phyloP scores from a whole-genome alignment of 352 stramenopile genomes.

The Albugo laibachii region DNA sequence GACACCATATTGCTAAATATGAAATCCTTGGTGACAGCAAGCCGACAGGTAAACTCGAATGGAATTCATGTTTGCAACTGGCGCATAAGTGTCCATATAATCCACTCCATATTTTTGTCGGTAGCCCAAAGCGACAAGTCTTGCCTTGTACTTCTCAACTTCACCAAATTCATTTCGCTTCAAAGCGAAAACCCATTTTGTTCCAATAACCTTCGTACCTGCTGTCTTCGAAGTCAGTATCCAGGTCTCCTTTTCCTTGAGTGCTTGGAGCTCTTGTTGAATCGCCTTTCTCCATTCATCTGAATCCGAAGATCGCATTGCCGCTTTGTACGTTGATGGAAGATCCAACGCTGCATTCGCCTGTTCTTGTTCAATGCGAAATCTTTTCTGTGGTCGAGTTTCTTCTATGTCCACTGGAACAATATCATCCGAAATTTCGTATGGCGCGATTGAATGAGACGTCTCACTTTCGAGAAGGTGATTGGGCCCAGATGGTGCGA shows the following conservation, averaged over 20 bases:
- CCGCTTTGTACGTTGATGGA: slow-evolving; percentile 2
- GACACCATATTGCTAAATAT: slow-evolving; percentile 9
- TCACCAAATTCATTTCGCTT: slow-evolving; percentile 6
- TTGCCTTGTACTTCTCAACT: slow-evolving; percentile 11
- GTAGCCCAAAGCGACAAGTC: slow-evolving; percentile 11
- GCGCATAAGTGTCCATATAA: slow-evolving; percentile 11
- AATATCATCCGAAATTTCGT: no score
- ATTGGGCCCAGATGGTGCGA: no score
- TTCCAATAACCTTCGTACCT: slow-evolving; percentile 1
- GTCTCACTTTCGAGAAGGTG: no score
- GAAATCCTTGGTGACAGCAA: slow-evolving; percentile 5
- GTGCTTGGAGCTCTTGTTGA: not conserved
- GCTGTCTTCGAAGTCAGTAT: not conserved
- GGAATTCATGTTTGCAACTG: slow-evolving; percentile 8
- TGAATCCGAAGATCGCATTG: slow-evolving; percentile 2
- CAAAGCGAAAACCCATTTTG: slow-evolving; percentile 5
- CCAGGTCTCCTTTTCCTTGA: not conserved
- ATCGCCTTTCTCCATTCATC: not conserved
- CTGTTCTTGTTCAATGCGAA: no score
- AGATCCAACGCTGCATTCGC: not conserved
- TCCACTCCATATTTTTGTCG: slow-evolving; percentile 9
- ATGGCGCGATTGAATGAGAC: no score
- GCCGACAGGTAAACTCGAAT: slow-evolving; percentile 11
- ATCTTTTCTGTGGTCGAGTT: no score
- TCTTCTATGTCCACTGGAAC: no score